Percentiles rank a stretch among this genome's conserved stretches.
These are phyloP conservation scores for Ascochyta clinopodiicola DNA, from an alignment of 2,329 filamentous ascomycete species.

Conservation along the genomic window DNA sequence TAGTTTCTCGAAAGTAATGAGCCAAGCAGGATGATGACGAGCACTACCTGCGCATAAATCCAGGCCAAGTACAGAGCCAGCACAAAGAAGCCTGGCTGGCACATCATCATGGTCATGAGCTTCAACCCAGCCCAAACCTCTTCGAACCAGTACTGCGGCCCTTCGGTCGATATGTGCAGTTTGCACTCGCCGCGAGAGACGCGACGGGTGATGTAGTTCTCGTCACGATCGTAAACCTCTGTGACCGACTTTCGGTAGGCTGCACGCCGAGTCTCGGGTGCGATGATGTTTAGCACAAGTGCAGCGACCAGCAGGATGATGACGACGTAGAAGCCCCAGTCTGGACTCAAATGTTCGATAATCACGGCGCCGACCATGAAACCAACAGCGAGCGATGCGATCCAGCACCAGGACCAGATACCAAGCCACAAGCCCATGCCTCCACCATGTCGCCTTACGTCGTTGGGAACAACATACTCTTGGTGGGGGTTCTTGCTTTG, in stretches of 20 bases:
- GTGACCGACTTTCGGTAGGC: constrained; percentile 72
- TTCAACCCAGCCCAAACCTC: constrained; percentile 74
- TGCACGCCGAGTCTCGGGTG: constrained; percentile 74
- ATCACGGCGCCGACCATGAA: constrained; percentile 75
- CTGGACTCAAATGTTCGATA: constrained; percentile 67
- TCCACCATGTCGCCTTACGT: constrained; percentile 76
- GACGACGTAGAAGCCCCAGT: constrained; percentile 78
- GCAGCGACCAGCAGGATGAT: constrained; percentile 71
- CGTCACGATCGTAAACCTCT: constrained; percentile 59
- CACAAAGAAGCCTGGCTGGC: constrained; percentile 75
- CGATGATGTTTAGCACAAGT: constrained; percentile 72
- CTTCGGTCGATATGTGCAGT: constrained; percentile 74
- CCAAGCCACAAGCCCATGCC: constrained; percentile 78
- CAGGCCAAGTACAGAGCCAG: constrained; percentile 76
- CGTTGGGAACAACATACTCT: constrained; percentile 70
- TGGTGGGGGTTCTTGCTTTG: constrained; percentile 76
- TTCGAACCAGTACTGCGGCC: constrained; percentile 78
- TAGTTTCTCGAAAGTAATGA: constrained; percentile 75
- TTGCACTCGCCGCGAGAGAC: constrained; percentile 77
- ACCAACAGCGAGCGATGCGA: constrained; percentile 73
- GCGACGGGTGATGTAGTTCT: constrained; percentile 58
- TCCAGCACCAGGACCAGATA: constrained; percentile 72
- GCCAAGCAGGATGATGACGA: constrained; percentile 73
- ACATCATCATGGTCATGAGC: constrained; percentile 73
- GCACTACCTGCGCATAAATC: constrained; percentile 78